Evolutionary conservation across 305 asterid species (phyloP).

Genomic region (Plantago coronopus): DNA sequence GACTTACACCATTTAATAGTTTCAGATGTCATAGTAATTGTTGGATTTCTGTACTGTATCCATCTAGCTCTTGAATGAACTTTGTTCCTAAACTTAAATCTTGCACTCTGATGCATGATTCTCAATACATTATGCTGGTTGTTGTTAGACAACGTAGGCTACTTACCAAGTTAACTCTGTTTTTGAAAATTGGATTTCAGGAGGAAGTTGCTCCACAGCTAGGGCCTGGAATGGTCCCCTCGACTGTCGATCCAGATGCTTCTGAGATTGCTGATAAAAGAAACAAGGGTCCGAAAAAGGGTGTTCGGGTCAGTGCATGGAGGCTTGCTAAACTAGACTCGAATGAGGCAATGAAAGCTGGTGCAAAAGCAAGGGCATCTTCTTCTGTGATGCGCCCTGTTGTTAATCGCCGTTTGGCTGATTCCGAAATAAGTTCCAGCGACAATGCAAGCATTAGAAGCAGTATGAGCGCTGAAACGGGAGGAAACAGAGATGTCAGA

Average conservation of each 20-base stretch:
- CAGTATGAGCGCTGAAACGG: constrained; percentile 80
- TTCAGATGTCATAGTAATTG: too few species aligned
- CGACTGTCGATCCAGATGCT: constrained; percentile 95
- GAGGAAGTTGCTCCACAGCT: constrained; percentile 99
- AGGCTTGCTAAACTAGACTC: constrained; percentile 93
- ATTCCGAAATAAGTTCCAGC: constrained; percentile 77
- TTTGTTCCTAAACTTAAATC: too few species aligned
- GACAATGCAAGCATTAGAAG: constrained; percentile 72
- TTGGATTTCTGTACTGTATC: too few species aligned
- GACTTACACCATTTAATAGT: too few species aligned
- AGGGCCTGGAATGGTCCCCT: constrained; percentile 92
- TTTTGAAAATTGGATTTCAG: constrained; percentile 38
- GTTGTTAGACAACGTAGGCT: too few species aligned
- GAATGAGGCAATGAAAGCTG: constrained; percentile 82
- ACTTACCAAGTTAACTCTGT: constrained; percentile 15
- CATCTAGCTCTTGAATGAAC: too few species aligned
- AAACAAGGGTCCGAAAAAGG: constrained; percentile 58
- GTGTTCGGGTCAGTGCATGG: constrained; percentile 94
- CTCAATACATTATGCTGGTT: too few species aligned
- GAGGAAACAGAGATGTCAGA: constrained; percentile 54
- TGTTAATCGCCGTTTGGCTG: constrained; percentile 57
- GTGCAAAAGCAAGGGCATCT: constrained; percentile 95
- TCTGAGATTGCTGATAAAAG: constrained; percentile 48
- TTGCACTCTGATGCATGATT: too few species aligned
- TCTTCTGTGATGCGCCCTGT: constrained; percentile 91